These are phyloP conservation scores for Neonectria hederae DNA, from an alignment of 2,329 filamentous ascomycete genomes.

Conservation along the genomic window DNA sequence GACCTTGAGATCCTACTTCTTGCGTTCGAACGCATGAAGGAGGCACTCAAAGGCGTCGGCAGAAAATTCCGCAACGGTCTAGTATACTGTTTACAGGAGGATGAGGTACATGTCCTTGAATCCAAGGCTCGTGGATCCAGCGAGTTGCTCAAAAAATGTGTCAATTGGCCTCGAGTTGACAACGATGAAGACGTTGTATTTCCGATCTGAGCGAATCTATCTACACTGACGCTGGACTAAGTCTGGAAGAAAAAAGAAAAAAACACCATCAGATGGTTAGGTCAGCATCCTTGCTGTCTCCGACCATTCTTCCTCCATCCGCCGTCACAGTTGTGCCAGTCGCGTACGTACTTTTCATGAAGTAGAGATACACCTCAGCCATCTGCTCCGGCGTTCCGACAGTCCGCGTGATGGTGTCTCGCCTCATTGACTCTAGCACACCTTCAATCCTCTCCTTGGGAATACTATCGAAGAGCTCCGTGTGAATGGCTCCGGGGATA, in stretches of 20 bases:
- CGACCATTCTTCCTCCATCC: constrained; percentile 38
- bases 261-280: constrained; percentile 2
- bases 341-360: constrained; percentile 53
- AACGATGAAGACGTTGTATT: constrained; percentile 3
- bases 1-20: constrained; percentile 36
- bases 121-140: constrained; percentile 29
- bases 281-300: constrained; percentile 27
- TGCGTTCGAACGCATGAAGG: constrained; percentile 27
- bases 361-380: constrained; percentile 55
- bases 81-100: constrained; percentile 30
- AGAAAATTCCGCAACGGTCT: constrained; percentile 36
- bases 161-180: constrained; percentile 28
- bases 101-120: constrained; percentile 14
- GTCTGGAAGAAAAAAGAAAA: background rate
- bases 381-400: constrained; percentile 51
- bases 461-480: constrained; percentile 49
- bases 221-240: background rate
- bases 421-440: constrained; percentile 26
- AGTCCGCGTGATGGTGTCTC: constrained; percentile 32
- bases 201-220: background rate
- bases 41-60: constrained; percentile 26
- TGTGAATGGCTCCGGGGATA: constrained; percentile 62
- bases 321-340: constrained; percentile 46
- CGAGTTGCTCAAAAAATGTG: constrained; percentile 31
- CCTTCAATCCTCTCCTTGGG: constrained; percentile 24